Evolutionary conservation across 108 stramenopile species (phyloP).

Genomic region (Cyclotella sp.): DNA sequence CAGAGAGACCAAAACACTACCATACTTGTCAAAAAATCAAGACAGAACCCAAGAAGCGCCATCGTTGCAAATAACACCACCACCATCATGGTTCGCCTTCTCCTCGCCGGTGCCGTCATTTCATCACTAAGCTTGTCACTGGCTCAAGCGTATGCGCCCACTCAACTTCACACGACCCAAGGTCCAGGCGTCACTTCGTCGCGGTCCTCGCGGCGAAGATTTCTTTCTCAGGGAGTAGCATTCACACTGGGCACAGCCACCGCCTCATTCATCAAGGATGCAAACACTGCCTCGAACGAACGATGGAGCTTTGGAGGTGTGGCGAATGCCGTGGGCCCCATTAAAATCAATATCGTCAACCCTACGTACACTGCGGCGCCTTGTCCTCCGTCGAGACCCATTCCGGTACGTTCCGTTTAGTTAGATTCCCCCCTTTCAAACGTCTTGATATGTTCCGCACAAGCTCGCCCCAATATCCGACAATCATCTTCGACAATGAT

Average conservation of each 20-base stretch:
- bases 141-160: slow-evolving; percentile 7
- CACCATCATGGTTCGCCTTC: slow-evolving; percentile 6
- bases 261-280: slow-evolving; percentile 1
- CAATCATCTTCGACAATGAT: background rate
- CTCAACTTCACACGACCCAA: background rate
- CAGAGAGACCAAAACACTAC: too few relatives aligned
- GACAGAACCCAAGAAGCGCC: too few relatives aligned
- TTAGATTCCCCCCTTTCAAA: background rate
- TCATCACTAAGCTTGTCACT: background rate
- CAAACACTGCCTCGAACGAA: background rate
- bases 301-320: slow-evolving; percentile 18
- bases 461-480: background rate
- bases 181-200: background rate
- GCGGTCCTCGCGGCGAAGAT: background rate
- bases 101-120: background rate
- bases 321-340: slow-evolving; percentile 83
- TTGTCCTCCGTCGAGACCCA: slow-evolving; percentile 87
- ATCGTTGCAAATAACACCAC: too few relatives aligned
- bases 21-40: too few relatives aligned
- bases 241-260: slow-evolving; percentile 15
- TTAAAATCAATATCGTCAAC: slow-evolving; percentile 79
- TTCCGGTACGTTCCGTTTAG: slow-evolving; percentile 52
- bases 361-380: slow-evolving; percentile 73
- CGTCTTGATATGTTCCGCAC: background rate
- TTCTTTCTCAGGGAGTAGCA: slow-evolving; percentile 6